Evolutionary conservation across 2,329 filamentous ascomycete species (phyloP).

Genomic region (Aspergillus caelatus): DNA sequence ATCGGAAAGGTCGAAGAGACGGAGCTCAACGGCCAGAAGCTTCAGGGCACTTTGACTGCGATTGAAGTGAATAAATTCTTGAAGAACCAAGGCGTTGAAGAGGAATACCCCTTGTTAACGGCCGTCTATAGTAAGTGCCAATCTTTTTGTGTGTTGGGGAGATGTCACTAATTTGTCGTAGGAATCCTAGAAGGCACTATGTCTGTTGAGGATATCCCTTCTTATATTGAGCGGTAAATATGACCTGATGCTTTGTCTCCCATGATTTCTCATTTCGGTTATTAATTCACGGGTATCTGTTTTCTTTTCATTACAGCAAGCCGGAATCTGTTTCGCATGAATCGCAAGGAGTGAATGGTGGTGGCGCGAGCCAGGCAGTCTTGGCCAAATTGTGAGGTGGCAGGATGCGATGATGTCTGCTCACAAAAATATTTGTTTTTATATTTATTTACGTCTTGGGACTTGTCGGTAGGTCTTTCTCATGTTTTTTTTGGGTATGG

Average conservation of each 20-base stretch:
- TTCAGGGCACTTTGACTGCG: conserved; percentile 92
- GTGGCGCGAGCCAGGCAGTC: conserved; percentile 16
- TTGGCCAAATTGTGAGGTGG: conserved; percentile 18
- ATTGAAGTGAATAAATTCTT: conserved; percentile 89
- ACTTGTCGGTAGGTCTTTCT: conserved; percentile 11
- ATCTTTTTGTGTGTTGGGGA: conserved; percentile 13
- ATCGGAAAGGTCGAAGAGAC: conserved; percentile 86
- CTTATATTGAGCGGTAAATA: conserved; percentile 58
- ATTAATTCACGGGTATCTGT: conserved; percentile 22
- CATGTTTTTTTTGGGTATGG: conserved; percentile 10
- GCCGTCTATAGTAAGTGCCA: conserved; percentile 68
- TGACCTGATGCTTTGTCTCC: conserved; percentile 15
- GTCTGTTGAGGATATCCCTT: conserved; percentile 78
- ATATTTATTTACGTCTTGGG: conserved; percentile 10
- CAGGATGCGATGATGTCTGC: neutral
- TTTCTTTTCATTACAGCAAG: conserved; percentile 22
- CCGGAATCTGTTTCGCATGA: conserved; percentile 15
- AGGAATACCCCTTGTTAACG: conserved; percentile 89
- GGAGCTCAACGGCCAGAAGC: conserved; percentile 93
- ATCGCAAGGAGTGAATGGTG: conserved; percentile 12
- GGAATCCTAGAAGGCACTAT: conserved; percentile 76
- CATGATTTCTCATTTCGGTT: conserved; percentile 14
- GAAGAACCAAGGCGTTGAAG: conserved; percentile 73
- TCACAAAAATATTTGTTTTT: neutral
- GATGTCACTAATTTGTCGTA: conserved; percentile 31